A percentile compares a stretch with the other conserved stretches of the same genome.
These are phyloP conservation scores for Pyricularia sp. DNA, from an alignment of 2,329 filamentous ascomycete species.

Conservation along the genomic window DNA sequence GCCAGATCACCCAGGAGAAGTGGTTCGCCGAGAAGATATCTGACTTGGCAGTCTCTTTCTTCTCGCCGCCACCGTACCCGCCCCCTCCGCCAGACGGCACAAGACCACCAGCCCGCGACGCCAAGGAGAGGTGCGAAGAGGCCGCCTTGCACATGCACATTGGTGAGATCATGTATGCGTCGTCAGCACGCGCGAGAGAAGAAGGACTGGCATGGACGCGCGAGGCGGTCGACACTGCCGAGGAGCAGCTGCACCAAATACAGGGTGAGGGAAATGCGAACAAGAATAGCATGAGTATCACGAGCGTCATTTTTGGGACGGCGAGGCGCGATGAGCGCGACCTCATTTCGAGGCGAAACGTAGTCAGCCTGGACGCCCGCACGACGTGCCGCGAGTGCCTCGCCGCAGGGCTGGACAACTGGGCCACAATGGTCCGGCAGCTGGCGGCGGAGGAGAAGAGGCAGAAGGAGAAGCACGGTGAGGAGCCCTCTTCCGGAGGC, in stretches of 20 bases:
- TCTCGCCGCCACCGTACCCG: slow-evolving; percentile 50
- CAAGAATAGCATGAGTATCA: background rate
- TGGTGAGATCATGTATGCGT: slow-evolving; percentile 79
- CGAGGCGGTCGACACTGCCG: slow-evolving; percentile 71
- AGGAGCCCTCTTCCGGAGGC: background rate
- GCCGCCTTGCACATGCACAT: slow-evolving; percentile 80
- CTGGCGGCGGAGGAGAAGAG: slow-evolving; percentile 41
- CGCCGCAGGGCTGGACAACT: slow-evolving; percentile 63
- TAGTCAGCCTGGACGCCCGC: slow-evolving; percentile 22
- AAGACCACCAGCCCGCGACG: slow-evolving; percentile 48
- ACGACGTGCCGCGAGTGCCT: slow-evolving; percentile 67
- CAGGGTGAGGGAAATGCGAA: slow-evolving; percentile 11
- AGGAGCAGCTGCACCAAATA: slow-evolving; percentile 46
- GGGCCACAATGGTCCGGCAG: slow-evolving; percentile 64
- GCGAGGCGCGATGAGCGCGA: slow-evolving; percentile 10
- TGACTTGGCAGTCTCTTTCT: background rate
- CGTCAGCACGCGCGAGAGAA: slow-evolving; percentile 38
- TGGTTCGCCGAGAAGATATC: background rate
- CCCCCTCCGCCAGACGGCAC: slow-evolving; percentile 57
- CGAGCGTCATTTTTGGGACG: slow-evolving; percentile 6
- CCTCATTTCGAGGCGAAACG: background rate
- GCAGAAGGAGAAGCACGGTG: background rate
- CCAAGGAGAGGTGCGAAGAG: slow-evolving; percentile 65
- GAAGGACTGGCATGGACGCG: slow-evolving; percentile 81
- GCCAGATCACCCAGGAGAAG: slow-evolving; percentile 4